phyloP scores from a whole-genome alignment of 2,329 filamentous ascomycete genomes.

The Alternaria panax region DNA sequence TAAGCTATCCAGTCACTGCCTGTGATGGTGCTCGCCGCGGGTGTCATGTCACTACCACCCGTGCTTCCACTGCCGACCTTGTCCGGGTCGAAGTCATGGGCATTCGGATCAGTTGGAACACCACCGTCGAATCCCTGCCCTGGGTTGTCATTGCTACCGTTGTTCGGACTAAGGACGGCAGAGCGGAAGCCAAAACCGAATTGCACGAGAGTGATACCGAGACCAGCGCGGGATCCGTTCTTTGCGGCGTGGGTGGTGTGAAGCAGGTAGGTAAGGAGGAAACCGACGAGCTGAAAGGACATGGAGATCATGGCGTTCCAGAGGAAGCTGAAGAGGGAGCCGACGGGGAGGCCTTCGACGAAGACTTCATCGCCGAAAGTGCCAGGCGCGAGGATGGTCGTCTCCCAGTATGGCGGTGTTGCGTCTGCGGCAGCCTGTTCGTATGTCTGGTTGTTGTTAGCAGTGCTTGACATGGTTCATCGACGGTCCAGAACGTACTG shows the following conservation, averaged over 20 bases:
- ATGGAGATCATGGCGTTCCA: slow-evolving; percentile 96
- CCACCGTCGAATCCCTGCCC: slow-evolving; percentile 63
- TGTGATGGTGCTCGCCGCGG: slow-evolving; percentile 63
- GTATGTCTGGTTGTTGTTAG: slow-evolving; percentile 74
- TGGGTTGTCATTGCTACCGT: slow-evolving; percentile 53
- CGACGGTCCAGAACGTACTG: slow-evolving; percentile 67
- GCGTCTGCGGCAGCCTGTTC: slow-evolving; percentile 97
- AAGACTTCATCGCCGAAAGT: slow-evolving; percentile 94
- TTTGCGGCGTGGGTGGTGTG: slow-evolving; percentile 98
- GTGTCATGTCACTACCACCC: slow-evolving; percentile 45
- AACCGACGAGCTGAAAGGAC: slow-evolving; percentile 96
- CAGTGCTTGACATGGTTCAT: slow-evolving; percentile 4
- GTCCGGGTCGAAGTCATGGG: slow-evolving; percentile 83
- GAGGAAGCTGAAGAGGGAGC: slow-evolving; percentile 83
- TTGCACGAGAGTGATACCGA: slow-evolving; percentile 94
- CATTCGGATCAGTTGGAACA: slow-evolving; percentile 84
- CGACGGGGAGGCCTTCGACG: slow-evolving; percentile 93
- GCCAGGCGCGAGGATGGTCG: slow-evolving; percentile 92
- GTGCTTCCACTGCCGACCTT: slow-evolving; percentile 59
- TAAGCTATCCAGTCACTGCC: slow-evolving; percentile 91
- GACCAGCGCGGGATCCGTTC: slow-evolving; percentile 91
- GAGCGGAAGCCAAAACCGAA: slow-evolving; percentile 96
- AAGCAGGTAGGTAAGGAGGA: slow-evolving; percentile 95
- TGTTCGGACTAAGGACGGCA: slow-evolving; percentile 41
- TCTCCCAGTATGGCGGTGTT: slow-evolving; percentile 98